phyloP scores from a whole-genome alignment of 495 filamentous ascomycete genomes.

The Annulohypoxylon nitens region DNA sequence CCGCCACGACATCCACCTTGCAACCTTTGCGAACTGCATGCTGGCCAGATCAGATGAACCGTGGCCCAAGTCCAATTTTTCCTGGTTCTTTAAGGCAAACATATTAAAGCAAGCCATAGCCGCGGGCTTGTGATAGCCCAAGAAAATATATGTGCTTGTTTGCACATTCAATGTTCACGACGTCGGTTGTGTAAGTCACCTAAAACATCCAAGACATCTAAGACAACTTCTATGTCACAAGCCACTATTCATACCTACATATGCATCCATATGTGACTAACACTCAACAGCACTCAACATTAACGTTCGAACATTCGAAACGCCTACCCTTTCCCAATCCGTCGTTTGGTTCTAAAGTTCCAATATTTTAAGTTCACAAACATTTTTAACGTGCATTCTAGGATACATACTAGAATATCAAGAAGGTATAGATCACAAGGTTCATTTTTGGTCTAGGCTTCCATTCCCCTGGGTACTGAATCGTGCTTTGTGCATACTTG shows the following conservation, averaged over 20 bases:
- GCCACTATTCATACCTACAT: constrained; percentile 1
- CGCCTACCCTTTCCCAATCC: constrained; percentile 35
- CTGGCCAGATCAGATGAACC: constrained; percentile 49
- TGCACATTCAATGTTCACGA: constrained; percentile 19
- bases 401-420: not conserved
- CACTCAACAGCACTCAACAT: not conserved
- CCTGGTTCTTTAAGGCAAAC: constrained; percentile 26
- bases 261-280: not conserved
- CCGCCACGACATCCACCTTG: constrained; percentile 45
- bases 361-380: constrained; percentile 41
- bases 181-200: constrained; percentile 29
- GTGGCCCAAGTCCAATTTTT: constrained; percentile 26
- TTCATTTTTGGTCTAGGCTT: not conserved
- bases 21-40: constrained; percentile 27
- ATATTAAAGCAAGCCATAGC: constrained; percentile 40
- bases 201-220: constrained; percentile 1
- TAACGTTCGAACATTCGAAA: not conserved
- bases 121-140: constrained; percentile 14
- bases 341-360: constrained; percentile 19
- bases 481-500: constrained; percentile 18
- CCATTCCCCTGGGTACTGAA: not conserved
- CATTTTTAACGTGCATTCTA: not conserved
- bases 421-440: constrained; percentile 39
- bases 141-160: constrained; percentile 21
- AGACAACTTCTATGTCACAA: not conserved